Evolutionary conservation across 805 yeast genomes (phyloP).

Genomic region (Ogataea pilisensis): DNA sequence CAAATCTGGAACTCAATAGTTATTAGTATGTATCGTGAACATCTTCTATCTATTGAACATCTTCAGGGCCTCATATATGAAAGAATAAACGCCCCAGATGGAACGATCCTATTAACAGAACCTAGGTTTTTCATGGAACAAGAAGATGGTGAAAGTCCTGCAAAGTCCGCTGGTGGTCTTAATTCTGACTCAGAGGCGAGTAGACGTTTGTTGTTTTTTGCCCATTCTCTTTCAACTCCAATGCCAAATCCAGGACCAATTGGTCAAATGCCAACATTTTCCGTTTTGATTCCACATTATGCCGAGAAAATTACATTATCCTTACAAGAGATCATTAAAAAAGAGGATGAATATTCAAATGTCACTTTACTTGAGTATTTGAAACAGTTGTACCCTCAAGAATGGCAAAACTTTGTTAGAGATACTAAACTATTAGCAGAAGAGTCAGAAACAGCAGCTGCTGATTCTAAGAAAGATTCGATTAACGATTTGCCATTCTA

Average conservation of each 20-base stretch:
- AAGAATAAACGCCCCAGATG: conserved; percentile 97
- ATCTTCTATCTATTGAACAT: conserved; percentile 94
- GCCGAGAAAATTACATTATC: conserved; percentile 45
- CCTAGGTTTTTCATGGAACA: conserved; percentile 98
- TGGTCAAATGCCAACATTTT: conserved; percentile 45
- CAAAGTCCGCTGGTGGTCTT: conserved; percentile 37
- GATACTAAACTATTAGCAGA: conserved; percentile 53
- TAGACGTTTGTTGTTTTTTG: conserved; percentile 49
- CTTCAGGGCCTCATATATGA: conserved; percentile 96
- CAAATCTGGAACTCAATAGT: conserved; percentile 99
- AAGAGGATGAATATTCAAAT: conserved; percentile 41
- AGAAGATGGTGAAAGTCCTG: conserved; percentile 73
- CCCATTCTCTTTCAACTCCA: conserved; percentile 47
- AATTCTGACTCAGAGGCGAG: conserved; percentile 46
- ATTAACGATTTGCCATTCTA: conserved; percentile 65
- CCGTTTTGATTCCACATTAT: conserved; percentile 50
- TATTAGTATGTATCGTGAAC: conserved; percentile 99
- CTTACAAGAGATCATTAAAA: conserved; percentile 43
- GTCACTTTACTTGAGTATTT: conserved; percentile 72
- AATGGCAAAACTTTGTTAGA: conserved; percentile 77
- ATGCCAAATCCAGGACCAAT: conserved; percentile 46
- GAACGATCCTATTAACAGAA: conserved; percentile 96
- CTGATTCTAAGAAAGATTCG: conserved; percentile 31
- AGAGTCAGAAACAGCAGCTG: too few relatives aligned
- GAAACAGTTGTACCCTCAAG: conserved; percentile 64